Conservation (phyloP, 306 rosid species). For the Sphenostylis stenocarpa region DNA sequence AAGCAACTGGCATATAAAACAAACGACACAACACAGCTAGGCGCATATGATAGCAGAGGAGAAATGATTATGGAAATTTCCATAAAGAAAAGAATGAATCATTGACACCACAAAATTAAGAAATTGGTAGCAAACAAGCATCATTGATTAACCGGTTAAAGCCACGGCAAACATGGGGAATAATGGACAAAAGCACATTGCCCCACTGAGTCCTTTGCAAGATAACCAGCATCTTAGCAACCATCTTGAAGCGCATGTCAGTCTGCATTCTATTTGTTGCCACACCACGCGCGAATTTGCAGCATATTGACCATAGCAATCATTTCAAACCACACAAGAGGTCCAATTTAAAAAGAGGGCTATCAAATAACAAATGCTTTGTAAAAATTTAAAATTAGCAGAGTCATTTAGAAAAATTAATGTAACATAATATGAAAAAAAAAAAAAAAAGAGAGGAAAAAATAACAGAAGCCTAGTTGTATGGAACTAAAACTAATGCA, state of each 20-base stretch:
- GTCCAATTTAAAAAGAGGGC: not conserved
- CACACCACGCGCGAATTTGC: slow-evolving; percentile 23
- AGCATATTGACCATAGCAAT: slow-evolving; percentile 38
- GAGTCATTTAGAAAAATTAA: slow-evolving; percentile 34
- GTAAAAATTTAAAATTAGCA: slow-evolving; percentile 27
- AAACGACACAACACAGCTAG: slow-evolving; percentile 40
- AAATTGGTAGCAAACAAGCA: slow-evolving; percentile 23
- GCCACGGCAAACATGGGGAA: slow-evolving; percentile 32
- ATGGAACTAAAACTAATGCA: slow-evolving; percentile 49
- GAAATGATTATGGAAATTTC: slow-evolving; percentile 35
- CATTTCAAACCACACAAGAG: slow-evolving; percentile 26
- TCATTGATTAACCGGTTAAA: slow-evolving; percentile 35
- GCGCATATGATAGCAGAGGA: slow-evolving; percentile 22
- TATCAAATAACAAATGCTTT: not conserved
- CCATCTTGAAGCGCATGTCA: slow-evolving; percentile 37
- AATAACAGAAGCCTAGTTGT: slow-evolving; percentile 37
- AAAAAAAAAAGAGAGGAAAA: slow-evolving; percentile 15
- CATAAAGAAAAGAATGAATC: not conserved
- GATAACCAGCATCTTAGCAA: slow-evolving; percentile 33
- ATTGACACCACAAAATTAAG: slow-evolving; percentile 27
- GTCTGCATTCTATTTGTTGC: slow-evolving; percentile 43
- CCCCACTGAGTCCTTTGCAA: slow-evolving; percentile 39
- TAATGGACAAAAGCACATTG: slow-evolving; percentile 37
- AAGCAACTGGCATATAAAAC: slow-evolving; percentile 28
- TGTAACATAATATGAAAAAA: slow-evolving; percentile 20